Conservation (phyloP, 164 flowering plant genomes). For the Macadamia integrifolia region DNA sequence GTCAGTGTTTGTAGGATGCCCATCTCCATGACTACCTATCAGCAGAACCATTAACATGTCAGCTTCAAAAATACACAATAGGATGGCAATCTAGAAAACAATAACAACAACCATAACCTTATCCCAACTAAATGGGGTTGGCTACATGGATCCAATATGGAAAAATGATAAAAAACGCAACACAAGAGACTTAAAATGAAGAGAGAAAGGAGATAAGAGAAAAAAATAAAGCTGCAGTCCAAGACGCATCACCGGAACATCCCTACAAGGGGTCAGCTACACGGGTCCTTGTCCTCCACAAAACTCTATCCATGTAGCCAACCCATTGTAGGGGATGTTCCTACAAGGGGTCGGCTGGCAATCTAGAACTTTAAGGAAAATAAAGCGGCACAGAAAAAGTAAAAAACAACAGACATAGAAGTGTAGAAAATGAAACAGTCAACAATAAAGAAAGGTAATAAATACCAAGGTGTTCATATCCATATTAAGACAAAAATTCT, state of each 20-base stretch:
- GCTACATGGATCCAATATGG: no score
- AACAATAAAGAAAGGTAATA: background rate
- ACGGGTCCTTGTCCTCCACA: no score
- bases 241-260: no score
- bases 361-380: background rate
- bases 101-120: no score
- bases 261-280: no score
- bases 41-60: conserved; percentile 22
- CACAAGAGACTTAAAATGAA: no score
- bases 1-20: conserved; percentile 90
- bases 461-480: background rate
- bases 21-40: conserved; percentile 98
- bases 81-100: background rate
- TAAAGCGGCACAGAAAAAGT: background rate
- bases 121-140: no score
- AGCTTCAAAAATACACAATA: conserved; percentile 12
- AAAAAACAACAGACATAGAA: background rate
- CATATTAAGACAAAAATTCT: background rate
- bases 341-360: background rate
- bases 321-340: no score
- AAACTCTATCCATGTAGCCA: no score
- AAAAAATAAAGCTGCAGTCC: no score
- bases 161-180: no score
- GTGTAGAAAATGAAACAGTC: background rate
- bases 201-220: no score